These are phyloP conservation scores for Talaromyces sp. DNA, from an alignment of 2,329 filamentous ascomycete genomes.

Conservation along the genomic window DNA sequence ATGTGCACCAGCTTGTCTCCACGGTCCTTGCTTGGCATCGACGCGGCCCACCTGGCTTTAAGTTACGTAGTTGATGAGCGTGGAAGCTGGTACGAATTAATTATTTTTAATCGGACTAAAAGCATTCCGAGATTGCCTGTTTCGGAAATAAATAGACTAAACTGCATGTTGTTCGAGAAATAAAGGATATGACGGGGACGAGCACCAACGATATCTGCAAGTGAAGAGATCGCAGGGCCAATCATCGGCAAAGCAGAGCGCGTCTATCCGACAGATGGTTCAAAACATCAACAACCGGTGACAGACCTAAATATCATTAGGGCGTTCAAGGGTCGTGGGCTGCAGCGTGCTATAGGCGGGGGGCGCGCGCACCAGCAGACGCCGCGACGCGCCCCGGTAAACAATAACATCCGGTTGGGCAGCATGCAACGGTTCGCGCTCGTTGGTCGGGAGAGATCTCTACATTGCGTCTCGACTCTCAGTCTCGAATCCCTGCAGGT, in stretches of 20 bases:
- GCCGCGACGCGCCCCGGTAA: slow-evolving; percentile 5
- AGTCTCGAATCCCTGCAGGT: not conserved
- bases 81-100: not conserved
- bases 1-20: not conserved
- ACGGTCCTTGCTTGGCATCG: not conserved
- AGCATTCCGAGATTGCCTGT: not conserved
- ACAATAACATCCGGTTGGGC: not conserved
- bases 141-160: not conserved
- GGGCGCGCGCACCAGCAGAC: not conserved
- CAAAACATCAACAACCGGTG: slow-evolving; percentile 6
- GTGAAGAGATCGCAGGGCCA: slow-evolving; percentile 1
- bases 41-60: not conserved
- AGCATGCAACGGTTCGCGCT: not conserved
- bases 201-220: not conserved
- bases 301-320: not conserved
- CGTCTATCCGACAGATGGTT: slow-evolving; percentile 12
- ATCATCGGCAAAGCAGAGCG: slow-evolving; percentile 12
- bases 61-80: not conserved
- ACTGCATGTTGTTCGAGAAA: not conserved
- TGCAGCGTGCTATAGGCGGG: not conserved
- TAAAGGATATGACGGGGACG: not conserved
- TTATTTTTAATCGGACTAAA: too few species aligned
- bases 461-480: too few species aligned
- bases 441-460: not conserved
- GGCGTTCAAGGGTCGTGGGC: not conserved